Conservation (phyloP, 192 early-diverging fungal species). For the Coemansia sp. region DNA sequence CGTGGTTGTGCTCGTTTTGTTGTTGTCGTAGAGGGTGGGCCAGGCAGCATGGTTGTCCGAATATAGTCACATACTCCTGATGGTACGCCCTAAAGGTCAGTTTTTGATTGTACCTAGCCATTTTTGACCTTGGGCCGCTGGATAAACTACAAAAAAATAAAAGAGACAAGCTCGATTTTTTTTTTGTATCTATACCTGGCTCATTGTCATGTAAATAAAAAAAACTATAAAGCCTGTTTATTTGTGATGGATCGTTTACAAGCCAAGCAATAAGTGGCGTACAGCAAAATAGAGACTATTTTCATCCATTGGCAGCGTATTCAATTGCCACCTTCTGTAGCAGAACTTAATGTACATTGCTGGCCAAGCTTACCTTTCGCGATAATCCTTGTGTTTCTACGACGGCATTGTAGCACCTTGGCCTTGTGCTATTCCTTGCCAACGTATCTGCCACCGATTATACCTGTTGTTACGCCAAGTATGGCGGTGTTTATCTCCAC, state of each 20-base stretch:
- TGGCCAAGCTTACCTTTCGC: slow-evolving; percentile 3
- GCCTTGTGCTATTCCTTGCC: not conserved
- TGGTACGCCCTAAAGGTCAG: not conserved
- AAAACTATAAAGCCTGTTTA: not conserved
- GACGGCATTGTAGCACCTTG: not conserved
- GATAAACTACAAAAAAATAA: not conserved
- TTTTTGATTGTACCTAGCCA: not conserved
- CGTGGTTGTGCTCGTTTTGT: not conserved
- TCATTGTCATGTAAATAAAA: not conserved
- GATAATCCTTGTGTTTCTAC: not conserved
- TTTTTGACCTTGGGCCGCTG: not conserved
- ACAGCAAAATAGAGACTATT: not conserved
- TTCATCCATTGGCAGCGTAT: not conserved
- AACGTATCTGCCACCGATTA: not conserved
- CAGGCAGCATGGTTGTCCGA: not conserved
- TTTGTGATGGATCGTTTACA: not conserved
- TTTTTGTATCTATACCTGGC: not conserved
- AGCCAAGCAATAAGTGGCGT: not conserved
- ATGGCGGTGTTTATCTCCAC: not conserved
- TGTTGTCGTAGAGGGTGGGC: not conserved
- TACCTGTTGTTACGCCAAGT: not conserved
- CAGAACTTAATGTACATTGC: not conserved
- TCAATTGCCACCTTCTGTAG: slow-evolving; percentile 7
- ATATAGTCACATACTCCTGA: not conserved
- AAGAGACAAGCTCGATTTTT: not conserved